These are phyloP conservation scores for Penicillium diatomitis DNA, from an alignment of 495 filamentous ascomycete genomes.

Conservation along the genomic window DNA sequence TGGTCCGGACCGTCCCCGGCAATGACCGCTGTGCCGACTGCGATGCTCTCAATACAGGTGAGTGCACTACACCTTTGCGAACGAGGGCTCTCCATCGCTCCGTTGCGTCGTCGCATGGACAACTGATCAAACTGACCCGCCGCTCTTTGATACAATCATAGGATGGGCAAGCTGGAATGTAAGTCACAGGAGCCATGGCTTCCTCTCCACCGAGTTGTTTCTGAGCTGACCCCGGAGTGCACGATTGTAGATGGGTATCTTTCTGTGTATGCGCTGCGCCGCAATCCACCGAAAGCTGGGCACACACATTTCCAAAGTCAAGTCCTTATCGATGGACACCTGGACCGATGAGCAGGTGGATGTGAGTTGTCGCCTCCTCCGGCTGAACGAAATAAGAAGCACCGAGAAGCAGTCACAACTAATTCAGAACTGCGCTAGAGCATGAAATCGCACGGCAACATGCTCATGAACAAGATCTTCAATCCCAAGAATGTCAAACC, in stretches of 20 bases:
- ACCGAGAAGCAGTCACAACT: too few relatives aligned
- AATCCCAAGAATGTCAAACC: slow-evolving; percentile 78
- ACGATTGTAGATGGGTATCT: slow-evolving; percentile 69
- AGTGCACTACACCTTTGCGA: slow-evolving; percentile 12
- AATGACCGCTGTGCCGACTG: slow-evolving; percentile 97
- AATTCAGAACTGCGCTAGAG: slow-evolving; percentile 40
- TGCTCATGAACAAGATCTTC: slow-evolving; percentile 71
- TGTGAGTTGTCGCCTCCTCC: slow-evolving; percentile 39
- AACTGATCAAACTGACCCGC: not conserved
- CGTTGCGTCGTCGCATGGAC: too few relatives aligned
- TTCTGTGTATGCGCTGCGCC: slow-evolving; percentile 96
- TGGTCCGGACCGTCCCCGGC: slow-evolving; percentile 77
- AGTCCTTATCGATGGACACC: slow-evolving; percentile 94
- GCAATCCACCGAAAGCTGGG: slow-evolving; percentile 92
- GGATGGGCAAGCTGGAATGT: slow-evolving; percentile 99
- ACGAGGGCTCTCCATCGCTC: too few relatives aligned
- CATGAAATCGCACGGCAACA: slow-evolving; percentile 88
- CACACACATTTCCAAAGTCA: slow-evolving; percentile 96
- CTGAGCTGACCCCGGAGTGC: not conserved
- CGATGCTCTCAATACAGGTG: slow-evolving; percentile 84
- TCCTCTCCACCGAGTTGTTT: too few relatives aligned
- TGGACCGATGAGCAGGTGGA: slow-evolving; percentile 96
- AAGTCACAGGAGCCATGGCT: slow-evolving; percentile 23
- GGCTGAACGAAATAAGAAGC: too few relatives aligned
- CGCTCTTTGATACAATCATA: slow-evolving; percentile 20